Percentiles rank a stretch among this genome's conserved stretches.
phyloP scores from a whole-genome alignment of 257 asterid species.

The Agastache rugosa region DNA sequence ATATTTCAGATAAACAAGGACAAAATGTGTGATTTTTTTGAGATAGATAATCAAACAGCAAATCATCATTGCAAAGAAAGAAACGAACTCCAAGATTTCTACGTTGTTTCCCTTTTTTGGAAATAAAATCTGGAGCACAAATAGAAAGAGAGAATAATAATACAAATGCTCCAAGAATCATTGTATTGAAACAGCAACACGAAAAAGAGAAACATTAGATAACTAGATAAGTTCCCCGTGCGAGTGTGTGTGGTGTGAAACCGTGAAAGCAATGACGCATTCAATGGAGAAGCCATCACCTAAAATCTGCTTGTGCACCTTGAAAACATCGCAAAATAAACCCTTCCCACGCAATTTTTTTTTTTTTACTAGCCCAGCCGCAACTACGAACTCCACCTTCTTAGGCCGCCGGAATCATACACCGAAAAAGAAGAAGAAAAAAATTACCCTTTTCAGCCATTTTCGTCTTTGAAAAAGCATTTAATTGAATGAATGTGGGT shows the following conservation, averaged over 20 bases:
- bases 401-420: slow-evolving; percentile 14
- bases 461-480: neutral
- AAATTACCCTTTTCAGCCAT: neutral
- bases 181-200: neutral
- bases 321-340: slow-evolving; percentile 9
- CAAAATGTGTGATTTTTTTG: neutral
- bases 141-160: neutral
- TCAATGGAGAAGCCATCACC: slow-evolving; percentile 3
- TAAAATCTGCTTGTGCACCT: slow-evolving; percentile 4
- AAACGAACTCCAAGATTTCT: neutral
- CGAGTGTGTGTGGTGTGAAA: slow-evolving; percentile 14
- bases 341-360: neutral
- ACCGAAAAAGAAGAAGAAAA: neutral
- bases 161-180: neutral
- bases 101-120: neutral
- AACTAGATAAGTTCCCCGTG: neutral
- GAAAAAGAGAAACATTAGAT: neutral
- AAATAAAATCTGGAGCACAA: neutral
- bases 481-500: neutral
- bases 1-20: neutral
- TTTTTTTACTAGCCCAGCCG: neutral
- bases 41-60: neutral
- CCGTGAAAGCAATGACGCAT: slow-evolving; percentile 4
- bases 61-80: neutral
- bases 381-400: neutral